These are phyloP conservation scores for Phytopythium vexans DNA, from an alignment of 352 stramenopile species.

Conservation along the genomic window DNA sequence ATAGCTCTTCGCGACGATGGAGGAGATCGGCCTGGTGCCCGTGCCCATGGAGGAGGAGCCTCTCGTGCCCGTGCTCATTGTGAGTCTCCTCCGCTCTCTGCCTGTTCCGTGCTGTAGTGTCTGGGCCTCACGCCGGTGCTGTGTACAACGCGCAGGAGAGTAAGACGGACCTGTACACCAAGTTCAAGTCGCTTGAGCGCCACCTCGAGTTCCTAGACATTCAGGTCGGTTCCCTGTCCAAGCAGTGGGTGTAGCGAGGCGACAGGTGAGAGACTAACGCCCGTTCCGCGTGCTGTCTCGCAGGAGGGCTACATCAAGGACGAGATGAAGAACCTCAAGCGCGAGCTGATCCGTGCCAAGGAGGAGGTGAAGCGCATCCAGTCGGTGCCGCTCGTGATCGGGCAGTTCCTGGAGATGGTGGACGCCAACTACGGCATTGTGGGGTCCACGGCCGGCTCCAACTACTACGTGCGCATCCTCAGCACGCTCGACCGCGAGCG, in stretches of 20 bases:
- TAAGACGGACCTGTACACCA: slow-evolving; percentile 75
- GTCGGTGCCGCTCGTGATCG: slow-evolving; percentile 99
- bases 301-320: slow-evolving; percentile 99
- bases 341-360: slow-evolving; percentile 98
- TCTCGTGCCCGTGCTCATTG: slow-evolving; percentile 44
- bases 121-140: background rate
- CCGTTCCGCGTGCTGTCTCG: background rate
- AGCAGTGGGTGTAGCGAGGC: background rate
- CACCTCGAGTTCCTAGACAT: slow-evolving; percentile 85
- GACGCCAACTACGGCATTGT: slow-evolving; percentile 99
- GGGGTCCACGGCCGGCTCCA: slow-evolving; percentile 95
- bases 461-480: slow-evolving; percentile 99
- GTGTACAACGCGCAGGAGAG: slow-evolving; percentile 21
- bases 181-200: slow-evolving; percentile 78
- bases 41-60: slow-evolving; percentile 42
- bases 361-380: slow-evolving; percentile 99
- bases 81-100: slow-evolving; percentile 7
- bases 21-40: slow-evolving; percentile 53
- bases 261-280: background rate
- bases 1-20: slow-evolving; percentile 22
- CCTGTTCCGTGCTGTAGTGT: background rate
- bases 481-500: slow-evolving; percentile 98
- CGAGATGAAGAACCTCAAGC: slow-evolving; percentile 99
- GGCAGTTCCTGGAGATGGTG: slow-evolving; percentile 99
- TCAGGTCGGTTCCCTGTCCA: slow-evolving; percentile 24